Conservation (phyloP, 495 filamentous ascomycete genomes). For the Extremus antarcticus region DNA sequence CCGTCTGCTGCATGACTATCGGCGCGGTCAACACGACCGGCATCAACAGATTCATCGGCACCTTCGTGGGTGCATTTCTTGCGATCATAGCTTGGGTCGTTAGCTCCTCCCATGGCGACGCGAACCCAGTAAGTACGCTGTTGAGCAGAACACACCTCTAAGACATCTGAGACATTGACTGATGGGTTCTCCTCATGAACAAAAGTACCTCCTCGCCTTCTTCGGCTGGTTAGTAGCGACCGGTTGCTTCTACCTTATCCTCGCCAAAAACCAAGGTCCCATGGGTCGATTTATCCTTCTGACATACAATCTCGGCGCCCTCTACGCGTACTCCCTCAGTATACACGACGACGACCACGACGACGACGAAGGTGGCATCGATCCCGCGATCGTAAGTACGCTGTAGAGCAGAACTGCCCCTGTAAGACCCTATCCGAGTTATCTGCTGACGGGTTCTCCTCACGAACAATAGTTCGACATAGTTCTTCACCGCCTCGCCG, state of each 20-base stretch:
- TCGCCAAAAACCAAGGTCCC: constrained; percentile 72
- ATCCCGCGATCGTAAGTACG: constrained; percentile 78
- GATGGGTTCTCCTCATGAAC: too few species aligned
- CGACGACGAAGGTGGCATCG: constrained; percentile 73
- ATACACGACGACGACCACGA: constrained; percentile 61
- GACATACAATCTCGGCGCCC: constrained; percentile 91
- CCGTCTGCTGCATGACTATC: constrained; percentile 95
- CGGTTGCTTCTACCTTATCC: constrained; percentile 78
- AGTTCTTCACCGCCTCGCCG: constrained; percentile 76
- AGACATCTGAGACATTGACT: neutral
- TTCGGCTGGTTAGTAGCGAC: constrained; percentile 72
- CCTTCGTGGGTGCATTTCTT: constrained; percentile 65
- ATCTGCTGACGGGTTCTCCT: too few species aligned
- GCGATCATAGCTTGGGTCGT: constrained; percentile 68
- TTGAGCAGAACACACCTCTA: too few species aligned
- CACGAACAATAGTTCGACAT: too few species aligned
- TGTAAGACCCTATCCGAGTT: too few species aligned
- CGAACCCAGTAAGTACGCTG: constrained; percentile 57
- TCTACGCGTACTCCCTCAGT: constrained; percentile 86
- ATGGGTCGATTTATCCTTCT: constrained; percentile 75
- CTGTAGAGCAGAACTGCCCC: too few species aligned
- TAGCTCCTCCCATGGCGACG: constrained; percentile 37
- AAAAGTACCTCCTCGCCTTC: constrained; percentile 56
- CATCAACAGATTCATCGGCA: constrained; percentile 76
- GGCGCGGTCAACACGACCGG: constrained; percentile 91